phyloP scores from a whole-genome alignment of 129 eudicot genomes.

The Flaveria robusta region DNA sequence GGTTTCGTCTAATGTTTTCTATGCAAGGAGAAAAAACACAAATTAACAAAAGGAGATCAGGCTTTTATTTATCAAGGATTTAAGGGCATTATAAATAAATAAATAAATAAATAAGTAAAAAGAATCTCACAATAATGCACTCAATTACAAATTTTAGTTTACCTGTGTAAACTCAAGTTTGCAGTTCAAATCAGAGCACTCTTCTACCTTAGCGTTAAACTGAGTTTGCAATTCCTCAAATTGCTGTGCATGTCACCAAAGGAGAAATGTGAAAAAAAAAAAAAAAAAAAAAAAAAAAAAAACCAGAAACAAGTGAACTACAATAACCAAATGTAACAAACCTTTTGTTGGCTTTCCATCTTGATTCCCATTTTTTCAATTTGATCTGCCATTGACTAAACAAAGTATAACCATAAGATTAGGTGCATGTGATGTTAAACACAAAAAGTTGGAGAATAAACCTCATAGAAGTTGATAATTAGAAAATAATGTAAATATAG shows the following conservation, averaged over 20 bases:
- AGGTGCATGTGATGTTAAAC: not conserved
- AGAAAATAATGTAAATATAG: not conserved
- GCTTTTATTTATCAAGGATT: constrained; percentile 2
- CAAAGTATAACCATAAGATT: not conserved
- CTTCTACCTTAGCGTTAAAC: constrained; percentile 47
- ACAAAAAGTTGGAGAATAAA: not conserved
- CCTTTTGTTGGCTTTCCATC: constrained; percentile 12
- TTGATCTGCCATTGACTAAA: constrained; percentile 24
- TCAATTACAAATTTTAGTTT: constrained; percentile 11
- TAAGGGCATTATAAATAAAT: too few relatives aligned
- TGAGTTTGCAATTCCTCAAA: constrained; percentile 14
- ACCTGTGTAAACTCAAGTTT: constrained; percentile 86
- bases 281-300: not conserved
- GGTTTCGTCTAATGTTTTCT: constrained; percentile 63
- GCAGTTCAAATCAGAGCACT: constrained; percentile 57
- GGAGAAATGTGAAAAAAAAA: not conserved
- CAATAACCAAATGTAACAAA: not conserved
- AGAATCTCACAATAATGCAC: not conserved
- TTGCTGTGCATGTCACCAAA: constrained; percentile 8
- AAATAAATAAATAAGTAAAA: not conserved
- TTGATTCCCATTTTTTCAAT: constrained; percentile 66
- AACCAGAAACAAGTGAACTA: not conserved
- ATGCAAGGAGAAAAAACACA: constrained; percentile 7
- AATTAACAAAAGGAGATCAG: not conserved
- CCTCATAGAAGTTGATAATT: not conserved